Conservation (phyloP, 1,284 basidiomycete species). For the Ceratobasidium theobromae region DNA sequence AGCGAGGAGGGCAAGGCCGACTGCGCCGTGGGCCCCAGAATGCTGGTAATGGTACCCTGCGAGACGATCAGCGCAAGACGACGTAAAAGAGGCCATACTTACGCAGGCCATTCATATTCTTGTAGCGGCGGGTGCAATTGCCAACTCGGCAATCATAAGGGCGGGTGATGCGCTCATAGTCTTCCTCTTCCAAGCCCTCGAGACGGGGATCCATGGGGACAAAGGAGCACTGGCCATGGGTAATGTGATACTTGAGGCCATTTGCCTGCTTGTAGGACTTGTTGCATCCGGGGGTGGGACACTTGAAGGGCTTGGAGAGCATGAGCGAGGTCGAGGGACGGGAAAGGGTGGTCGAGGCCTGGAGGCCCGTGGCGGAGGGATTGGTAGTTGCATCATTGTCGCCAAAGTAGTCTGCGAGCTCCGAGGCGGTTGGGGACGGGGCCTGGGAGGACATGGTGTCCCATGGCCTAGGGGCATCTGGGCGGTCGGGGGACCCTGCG, state of each 20-base stretch:
- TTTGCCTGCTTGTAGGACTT: conserved; percentile 99
- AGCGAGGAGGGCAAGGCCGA: conserved; percentile 80
- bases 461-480: conserved; percentile 3
- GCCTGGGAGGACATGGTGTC: conserved; percentile 30
- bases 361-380: conserved; percentile 42
- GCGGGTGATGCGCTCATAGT: conserved; percentile 79
- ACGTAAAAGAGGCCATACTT: conserved; percentile 38
- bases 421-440: conserved; percentile 35
- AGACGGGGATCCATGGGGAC: conserved; percentile 52
- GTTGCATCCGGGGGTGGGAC: conserved; percentile 96
- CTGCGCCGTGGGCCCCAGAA: conserved; percentile 89
- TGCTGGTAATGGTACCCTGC: conserved; percentile 93
- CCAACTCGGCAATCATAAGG: conserved; percentile 53
- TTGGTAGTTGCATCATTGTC: conserved; percentile 3
- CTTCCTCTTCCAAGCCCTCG: conserved; percentile 68
- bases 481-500: conserved; percentile 8
- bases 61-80: not conserved
- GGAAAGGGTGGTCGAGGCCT: conserved; percentile 36
- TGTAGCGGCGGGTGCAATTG: conserved; percentile 85
- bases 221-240: conserved; percentile 91
- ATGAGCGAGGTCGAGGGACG: conserved; percentile 46
- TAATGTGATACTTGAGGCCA: conserved; percentile 95
- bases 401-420: conserved; percentile 32
- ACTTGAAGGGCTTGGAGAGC: conserved; percentile 87
- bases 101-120: conserved; percentile 95